A percentile compares a stretch with the other conserved stretches of the same genome.
Conservation (phyloP, 257 asterid species). For the Penstemon barbatus region DNA sequence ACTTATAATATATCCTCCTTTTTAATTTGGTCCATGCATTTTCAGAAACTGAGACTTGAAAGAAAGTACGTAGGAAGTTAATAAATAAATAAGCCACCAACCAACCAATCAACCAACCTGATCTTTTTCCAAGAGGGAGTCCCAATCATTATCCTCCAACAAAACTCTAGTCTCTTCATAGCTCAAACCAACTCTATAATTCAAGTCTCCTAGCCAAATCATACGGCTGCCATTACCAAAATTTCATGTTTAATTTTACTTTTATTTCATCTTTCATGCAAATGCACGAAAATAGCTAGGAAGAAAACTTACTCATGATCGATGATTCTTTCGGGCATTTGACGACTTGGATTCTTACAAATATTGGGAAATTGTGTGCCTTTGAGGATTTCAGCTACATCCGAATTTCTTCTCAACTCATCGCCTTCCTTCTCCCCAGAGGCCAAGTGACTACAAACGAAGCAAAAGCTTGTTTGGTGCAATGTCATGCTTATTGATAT, state of each 20-base stretch:
- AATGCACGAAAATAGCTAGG: neutral
- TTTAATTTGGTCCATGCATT: too few relatives aligned
- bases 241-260: neutral
- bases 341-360: constrained; percentile 55
- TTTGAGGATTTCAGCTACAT: constrained; percentile 75
- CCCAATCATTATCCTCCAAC: constrained; percentile 83
- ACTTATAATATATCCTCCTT: too few relatives aligned
- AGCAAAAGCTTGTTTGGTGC: constrained; percentile 86
- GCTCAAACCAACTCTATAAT: constrained; percentile 79
- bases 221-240: constrained; percentile 55
- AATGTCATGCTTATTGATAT: constrained; percentile 86
- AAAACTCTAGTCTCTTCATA: constrained; percentile 68
- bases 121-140: constrained; percentile 75
- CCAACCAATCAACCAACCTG: constrained; percentile 77
- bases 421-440: constrained; percentile 98
- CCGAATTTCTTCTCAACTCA: constrained; percentile 71
- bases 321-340: constrained; percentile 53
- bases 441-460: constrained; percentile 91
- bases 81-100: neutral
- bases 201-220: constrained; percentile 96
- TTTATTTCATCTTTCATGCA: neutral
- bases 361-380: constrained; percentile 53
- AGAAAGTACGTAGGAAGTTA: neutral
- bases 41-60: too few relatives aligned
- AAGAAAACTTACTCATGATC: constrained; percentile 69